Evolutionary conservation across 1,139 yeast species (phyloP).

Genomic region (Meyerozyma elateridarum): DNA sequence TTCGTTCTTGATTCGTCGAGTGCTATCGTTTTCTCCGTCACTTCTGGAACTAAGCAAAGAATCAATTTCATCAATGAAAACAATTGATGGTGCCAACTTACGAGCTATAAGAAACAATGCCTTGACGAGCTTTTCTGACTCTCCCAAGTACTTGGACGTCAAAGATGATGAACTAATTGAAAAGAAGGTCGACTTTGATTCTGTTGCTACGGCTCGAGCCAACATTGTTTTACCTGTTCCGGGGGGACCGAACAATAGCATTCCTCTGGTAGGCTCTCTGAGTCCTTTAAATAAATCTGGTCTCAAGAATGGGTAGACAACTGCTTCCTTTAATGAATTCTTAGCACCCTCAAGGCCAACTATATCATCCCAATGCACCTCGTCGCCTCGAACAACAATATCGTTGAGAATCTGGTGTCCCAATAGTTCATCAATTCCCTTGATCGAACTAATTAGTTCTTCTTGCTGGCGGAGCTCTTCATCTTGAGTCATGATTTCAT

Average conservation of each 20-base stretch:
- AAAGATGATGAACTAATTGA: conserved; percentile 88
- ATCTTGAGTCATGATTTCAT: conserved; percentile 29
- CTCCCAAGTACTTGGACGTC: conserved; percentile 90
- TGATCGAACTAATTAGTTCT: conserved; percentile 29
- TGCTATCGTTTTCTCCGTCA: conserved; percentile 90
- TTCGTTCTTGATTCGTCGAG: conserved; percentile 88
- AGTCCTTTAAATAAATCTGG: conserved; percentile 91
- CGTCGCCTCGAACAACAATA: conserved; percentile 90
- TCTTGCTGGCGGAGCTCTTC: conserved; percentile 56
- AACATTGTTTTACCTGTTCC: conserved; percentile 98
- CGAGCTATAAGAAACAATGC: conserved; percentile 85
- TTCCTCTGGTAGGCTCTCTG: conserved; percentile 94
- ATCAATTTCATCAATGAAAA: conserved; percentile 95
- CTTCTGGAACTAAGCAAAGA: conserved; percentile 79
- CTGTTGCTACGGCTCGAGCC: conserved; percentile 97
- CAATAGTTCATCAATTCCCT: conserved; percentile 40
- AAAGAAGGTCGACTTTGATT: conserved; percentile 90
- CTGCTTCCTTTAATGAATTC: conserved; percentile 88
- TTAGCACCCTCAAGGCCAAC: conserved; percentile 93
- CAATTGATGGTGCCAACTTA: conserved; percentile 86
- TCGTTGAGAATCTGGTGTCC: conserved; percentile 76
- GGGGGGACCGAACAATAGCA: conserved; percentile 95
- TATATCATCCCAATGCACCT: conserved; percentile 94
- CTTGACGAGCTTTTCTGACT: conserved; percentile 87
- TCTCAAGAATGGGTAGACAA: conserved; percentile 89